These are phyloP conservation scores for Pseudonitzschia pungens DNA, from an alignment of 108 stramenopile genomes.

Conservation along the genomic window DNA sequence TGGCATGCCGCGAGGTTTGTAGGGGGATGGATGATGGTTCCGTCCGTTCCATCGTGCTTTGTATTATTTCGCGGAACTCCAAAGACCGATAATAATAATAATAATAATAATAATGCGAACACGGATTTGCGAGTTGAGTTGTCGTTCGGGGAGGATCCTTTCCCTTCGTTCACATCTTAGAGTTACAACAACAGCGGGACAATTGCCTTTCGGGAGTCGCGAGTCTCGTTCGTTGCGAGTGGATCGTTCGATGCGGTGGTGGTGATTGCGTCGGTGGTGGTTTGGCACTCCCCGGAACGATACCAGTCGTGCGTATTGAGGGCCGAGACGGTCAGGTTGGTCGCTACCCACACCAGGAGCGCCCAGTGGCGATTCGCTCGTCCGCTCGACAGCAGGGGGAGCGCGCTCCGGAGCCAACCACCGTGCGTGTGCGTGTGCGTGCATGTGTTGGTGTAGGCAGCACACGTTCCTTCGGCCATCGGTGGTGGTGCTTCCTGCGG, in stretches of 20 bases:
- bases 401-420: neutral
- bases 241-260: neutral
- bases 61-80: too few relatives aligned
- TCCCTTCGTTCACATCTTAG: neutral
- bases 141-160: too few relatives aligned
- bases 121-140: too few relatives aligned
- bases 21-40: too few relatives aligned
- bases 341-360: conserved; percentile 57
- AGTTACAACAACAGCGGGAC: neutral
- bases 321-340: conserved; percentile 64
- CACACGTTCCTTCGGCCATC: neutral
- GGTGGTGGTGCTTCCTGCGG: conserved; percentile 5
- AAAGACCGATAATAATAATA: too few relatives aligned
- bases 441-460: neutral
- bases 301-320: conserved; percentile 59
- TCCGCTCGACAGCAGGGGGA: neutral
- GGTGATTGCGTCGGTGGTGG: neutral
- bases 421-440: neutral
- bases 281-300: neutral
- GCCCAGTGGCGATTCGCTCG: conserved; percentile 36
- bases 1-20: too few relatives aligned
- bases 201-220: neutral
- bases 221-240: neutral
- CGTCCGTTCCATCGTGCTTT: too few relatives aligned
- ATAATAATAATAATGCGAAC: too few relatives aligned